phyloP scores from a whole-genome alignment of 2,329 filamentous ascomycete genomes.

The Aspergillus neoniger region DNA sequence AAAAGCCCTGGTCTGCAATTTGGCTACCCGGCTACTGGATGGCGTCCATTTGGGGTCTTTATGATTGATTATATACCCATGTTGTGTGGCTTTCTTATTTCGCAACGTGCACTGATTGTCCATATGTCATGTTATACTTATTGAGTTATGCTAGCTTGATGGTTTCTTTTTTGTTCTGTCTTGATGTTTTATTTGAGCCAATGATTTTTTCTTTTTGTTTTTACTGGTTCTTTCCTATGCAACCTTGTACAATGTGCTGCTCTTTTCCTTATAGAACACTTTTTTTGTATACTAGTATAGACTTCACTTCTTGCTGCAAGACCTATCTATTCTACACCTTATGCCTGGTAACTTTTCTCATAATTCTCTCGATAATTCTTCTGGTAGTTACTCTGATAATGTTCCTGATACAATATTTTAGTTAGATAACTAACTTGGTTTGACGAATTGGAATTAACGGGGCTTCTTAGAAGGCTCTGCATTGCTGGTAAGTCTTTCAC shows the following conservation, averaged over 20 bases:
- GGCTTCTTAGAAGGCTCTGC: too few relatives aligned
- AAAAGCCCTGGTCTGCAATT: neutral
- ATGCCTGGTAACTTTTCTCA: neutral
- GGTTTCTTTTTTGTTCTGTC: neutral
- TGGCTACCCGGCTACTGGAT: neutral
- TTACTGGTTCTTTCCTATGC: neutral
- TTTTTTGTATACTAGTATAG: neutral
- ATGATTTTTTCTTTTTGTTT: neutral
- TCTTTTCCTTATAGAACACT: neutral
- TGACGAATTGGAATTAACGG: too few relatives aligned
- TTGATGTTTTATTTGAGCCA: neutral
- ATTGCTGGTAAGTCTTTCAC: too few relatives aligned
- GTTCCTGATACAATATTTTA: too few relatives aligned
- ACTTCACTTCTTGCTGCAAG: neutral
- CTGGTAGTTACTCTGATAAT: too few relatives aligned
- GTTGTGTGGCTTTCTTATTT: neutral
- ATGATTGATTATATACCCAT: neutral
- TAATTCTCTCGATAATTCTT: neutral
- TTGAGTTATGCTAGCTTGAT: slow-evolving; percentile 1
- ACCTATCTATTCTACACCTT: too few relatives aligned
- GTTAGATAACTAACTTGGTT: too few relatives aligned
- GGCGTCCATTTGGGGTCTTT: neutral
- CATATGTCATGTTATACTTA: neutral
- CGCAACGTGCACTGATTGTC: neutral
- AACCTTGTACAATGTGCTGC: neutral